A percentile compares a stretch with the other conserved stretches of the same genome.
Conservation (phyloP, 23 red algal genomes). For the Gracilaria caudata region DNA sequence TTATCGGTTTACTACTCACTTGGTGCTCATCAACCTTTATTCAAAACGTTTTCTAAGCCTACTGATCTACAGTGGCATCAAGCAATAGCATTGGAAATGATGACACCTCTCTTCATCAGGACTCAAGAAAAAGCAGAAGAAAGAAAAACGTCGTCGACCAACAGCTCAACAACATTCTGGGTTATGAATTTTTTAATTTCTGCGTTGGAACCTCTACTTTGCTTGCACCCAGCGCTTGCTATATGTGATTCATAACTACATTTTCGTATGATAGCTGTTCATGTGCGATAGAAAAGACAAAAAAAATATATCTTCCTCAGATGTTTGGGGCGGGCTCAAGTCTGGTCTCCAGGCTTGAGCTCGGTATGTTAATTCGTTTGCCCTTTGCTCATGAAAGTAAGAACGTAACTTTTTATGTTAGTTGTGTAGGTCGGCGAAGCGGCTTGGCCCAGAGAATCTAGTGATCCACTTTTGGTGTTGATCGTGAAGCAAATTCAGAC, state of each 20-base stretch:
- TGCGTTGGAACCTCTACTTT: not conserved
- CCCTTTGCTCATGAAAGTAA: not conserved
- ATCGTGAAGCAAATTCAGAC: too few relatives aligned
- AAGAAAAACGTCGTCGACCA: constrained; percentile 19
- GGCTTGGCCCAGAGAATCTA: too few relatives aligned
- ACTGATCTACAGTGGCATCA: not conserved
- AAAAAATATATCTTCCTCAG: constrained; percentile 45
- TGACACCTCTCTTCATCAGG: constrained; percentile 1
- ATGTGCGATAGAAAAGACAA: constrained; percentile 56
- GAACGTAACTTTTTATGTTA: too few relatives aligned
- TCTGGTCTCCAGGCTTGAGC: not conserved
- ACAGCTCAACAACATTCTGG: not conserved
- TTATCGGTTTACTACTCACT: not conserved
- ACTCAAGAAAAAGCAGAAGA: not conserved
- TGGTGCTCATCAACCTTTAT: not conserved
- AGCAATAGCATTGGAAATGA: not conserved
- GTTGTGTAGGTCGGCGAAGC: too few relatives aligned
- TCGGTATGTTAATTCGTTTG: not conserved
- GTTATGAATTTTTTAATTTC: not conserved
- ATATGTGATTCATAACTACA: not conserved
- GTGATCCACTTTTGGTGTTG: too few relatives aligned
- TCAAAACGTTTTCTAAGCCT: not conserved
- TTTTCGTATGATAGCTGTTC: constrained; percentile 10
- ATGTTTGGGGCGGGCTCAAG: constrained; percentile 27
- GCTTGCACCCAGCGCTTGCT: not conserved